These are phyloP conservation scores for Triticum monococcum DNA, from an alignment of 176 grass and related monocot species.

Conservation along the genomic window DNA sequence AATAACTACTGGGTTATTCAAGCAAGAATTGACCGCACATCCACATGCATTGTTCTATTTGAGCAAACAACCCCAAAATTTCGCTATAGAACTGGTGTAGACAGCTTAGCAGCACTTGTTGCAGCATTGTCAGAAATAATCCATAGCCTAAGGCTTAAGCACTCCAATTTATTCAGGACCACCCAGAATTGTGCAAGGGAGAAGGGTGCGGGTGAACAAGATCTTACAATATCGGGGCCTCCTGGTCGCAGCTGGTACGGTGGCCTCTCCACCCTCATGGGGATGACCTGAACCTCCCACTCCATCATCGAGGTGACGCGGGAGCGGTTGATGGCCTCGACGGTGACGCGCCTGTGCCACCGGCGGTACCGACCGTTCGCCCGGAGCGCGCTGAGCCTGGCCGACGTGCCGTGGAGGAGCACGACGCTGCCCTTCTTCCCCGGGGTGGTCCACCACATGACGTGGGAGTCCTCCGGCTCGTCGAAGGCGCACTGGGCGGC, in stretches of 20 bases:
- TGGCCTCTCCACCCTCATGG: constrained; percentile 24
- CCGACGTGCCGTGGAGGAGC: constrained; percentile 25
- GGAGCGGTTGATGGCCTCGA: constrained; percentile 15
- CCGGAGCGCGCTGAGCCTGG: constrained; percentile 16
- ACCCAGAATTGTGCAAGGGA: neutral
- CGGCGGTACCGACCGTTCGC: constrained; percentile 29
- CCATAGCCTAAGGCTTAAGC: neutral
- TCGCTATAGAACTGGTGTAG: neutral
- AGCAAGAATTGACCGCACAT: neutral
- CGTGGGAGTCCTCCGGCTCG: neutral
- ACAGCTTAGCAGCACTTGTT: neutral
- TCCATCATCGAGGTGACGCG: constrained; percentile 42
- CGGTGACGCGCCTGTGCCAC: constrained; percentile 27
- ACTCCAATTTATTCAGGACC: neutral
- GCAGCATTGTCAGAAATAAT: neutral
- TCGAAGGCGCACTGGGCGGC: constrained; percentile 24
- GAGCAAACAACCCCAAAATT: neutral
- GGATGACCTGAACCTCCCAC: constrained; percentile 38
- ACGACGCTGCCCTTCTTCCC: constrained; percentile 18
- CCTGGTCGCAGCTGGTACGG: constrained; percentile 30
- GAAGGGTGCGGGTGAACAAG: neutral
- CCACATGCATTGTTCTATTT: neutral
- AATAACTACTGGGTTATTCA: neutral
- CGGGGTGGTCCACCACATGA: constrained; percentile 27
- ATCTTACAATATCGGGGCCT: constrained; percentile 15